Evolutionary conservation across 768 basidiomycete genomes (phyloP).

Genomic region (Inosperma sp.): DNA sequence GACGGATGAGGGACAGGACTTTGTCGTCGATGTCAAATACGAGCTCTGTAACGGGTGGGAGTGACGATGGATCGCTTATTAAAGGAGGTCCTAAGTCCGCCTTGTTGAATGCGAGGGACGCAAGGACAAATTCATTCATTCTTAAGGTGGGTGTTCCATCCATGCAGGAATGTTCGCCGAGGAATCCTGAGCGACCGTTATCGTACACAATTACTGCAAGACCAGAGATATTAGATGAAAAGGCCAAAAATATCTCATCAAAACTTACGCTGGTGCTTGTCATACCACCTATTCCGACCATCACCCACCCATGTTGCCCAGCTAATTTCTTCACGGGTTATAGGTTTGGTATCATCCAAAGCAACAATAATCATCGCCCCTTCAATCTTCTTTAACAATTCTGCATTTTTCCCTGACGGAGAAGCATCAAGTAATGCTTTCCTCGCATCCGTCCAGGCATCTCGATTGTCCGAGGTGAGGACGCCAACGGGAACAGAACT

Average conservation of each 20-base stretch:
- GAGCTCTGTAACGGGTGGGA: constrained; percentile 63
- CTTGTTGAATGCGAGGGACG: constrained; percentile 65
- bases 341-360: constrained; percentile 77
- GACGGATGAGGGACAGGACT: constrained; percentile 47
- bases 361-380: constrained; percentile 85
- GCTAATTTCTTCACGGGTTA: constrained; percentile 76
- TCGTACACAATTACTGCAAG: constrained; percentile 84
- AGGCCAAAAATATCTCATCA: not conserved
- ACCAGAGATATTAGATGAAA: constrained; percentile 1
- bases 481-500: constrained; percentile 61
- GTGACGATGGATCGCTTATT: constrained; percentile 31
- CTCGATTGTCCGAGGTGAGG: constrained; percentile 85
- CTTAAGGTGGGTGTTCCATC: constrained; percentile 95
- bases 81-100: constrained; percentile 63
- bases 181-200: constrained; percentile 91
- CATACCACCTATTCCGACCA: constrained; percentile 88
- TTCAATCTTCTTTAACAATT: constrained; percentile 74
- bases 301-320: constrained; percentile 87
- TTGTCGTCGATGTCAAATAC: constrained; percentile 60
- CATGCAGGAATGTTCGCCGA: constrained; percentile 84
- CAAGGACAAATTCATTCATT: constrained; percentile 91
- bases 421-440: constrained; percentile 60
- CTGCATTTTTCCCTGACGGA: constrained; percentile 50
- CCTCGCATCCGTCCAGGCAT: constrained; percentile 79
- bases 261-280: constrained; percentile 88